Evolutionary conservation across 495 filamentous ascomycete species (phyloP), one percentile per base, ranked within the genome.

Genomic region (Aspergillus steynii): DNA sequence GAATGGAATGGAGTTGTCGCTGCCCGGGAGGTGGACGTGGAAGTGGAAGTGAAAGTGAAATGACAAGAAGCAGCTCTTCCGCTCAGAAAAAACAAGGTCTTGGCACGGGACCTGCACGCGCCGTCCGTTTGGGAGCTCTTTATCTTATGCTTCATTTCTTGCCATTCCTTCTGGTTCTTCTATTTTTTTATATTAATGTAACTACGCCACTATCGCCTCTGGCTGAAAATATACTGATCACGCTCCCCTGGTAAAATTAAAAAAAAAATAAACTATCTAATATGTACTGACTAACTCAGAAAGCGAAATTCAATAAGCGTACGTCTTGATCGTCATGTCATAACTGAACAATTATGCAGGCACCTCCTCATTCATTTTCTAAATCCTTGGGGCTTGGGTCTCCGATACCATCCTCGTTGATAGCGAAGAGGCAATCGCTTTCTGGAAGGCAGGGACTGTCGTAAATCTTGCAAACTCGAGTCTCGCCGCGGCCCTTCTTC

Each of bases 381-480:
- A 95, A 70, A 68, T 98, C 96, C 79, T 98, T 99, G 32, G 95
- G 93, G 63, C 86, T 92, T 29, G 95, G 96, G 71, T 99, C 95
- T 14, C 91, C 91, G 63, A 99, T 99, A 26, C 95, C 95, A 74
- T 97, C 92, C 74, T 97, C 95, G 45, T 90, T 92, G 69, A 99
- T 99, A 15, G 95, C 93, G 74, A 99, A 99, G 65, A 97, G 80
- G 71, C 92, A 96, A 73, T 99, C 95, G 69, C 90, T 93, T 77
- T 99, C 95, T 1, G 95, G 95, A 61, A 99, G 77, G 77, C 95
- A 99, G 8, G 95, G 95, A 68, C 92, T 96, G 74, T 99, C 95
- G 74, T 98, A 99, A 60, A 99, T 98, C 83, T 96, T 97, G 75
- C 96, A 97, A 57, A 99, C 88, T 77, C 95, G 85, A 25, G 95